A percentile compares a stretch with the other conserved stretches of the same genome.
Conservation (phyloP, 2,329 filamentous ascomycete genomes). For the Nothopassalora personata region DNA sequence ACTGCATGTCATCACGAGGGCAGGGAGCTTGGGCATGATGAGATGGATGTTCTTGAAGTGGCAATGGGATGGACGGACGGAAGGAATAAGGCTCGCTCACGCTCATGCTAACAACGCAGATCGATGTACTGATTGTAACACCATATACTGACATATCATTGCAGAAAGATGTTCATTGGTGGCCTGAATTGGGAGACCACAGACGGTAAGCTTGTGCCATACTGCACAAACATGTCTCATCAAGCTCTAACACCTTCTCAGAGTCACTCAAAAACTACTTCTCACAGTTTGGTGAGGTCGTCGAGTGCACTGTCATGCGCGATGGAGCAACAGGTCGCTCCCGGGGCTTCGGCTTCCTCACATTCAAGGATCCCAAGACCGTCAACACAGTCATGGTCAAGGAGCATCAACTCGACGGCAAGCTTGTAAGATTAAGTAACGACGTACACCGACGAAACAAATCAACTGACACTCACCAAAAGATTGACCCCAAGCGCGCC, state of each 20-base stretch:
- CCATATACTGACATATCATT: constrained; percentile 25
- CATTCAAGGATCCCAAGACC: constrained; percentile 94
- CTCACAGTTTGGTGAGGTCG: constrained; percentile 92
- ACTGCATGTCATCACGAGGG: background rate
- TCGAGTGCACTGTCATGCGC: constrained; percentile 99
- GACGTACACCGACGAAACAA: constrained; percentile 15
- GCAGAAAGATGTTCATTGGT: constrained; percentile 99
- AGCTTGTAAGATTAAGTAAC: constrained; percentile 67
- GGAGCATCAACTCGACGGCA: constrained; percentile 95
- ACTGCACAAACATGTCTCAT: background rate
- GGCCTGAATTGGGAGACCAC: constrained; percentile 99
- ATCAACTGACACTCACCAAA: constrained; percentile 24
- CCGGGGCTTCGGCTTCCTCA: constrained; percentile 93
- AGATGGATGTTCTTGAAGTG: background rate
- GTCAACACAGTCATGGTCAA: constrained; percentile 99
- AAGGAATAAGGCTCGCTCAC: constrained; percentile 7
- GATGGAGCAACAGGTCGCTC: constrained; percentile 91
- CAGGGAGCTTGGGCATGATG: background rate
- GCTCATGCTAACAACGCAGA: constrained; percentile 12
- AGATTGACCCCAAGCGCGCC: constrained; percentile 97
- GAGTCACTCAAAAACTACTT: constrained; percentile 97
- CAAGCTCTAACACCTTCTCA: constrained; percentile 41
- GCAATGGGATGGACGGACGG: background rate
- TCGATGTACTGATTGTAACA: background rate
- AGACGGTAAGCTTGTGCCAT: constrained; percentile 65